Conservation (phyloP, 805 yeast species). For the Nakazawaea populi region DNA sequence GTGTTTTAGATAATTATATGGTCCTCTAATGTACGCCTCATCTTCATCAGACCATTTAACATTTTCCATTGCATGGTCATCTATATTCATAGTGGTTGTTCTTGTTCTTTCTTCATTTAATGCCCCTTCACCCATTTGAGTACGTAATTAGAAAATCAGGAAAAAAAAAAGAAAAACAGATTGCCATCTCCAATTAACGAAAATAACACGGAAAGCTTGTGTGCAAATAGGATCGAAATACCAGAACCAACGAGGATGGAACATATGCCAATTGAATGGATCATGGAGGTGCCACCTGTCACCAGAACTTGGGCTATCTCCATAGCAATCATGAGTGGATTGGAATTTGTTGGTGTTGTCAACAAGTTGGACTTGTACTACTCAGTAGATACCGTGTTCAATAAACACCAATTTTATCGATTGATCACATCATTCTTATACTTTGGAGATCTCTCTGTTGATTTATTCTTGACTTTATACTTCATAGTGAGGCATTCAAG, state of each 20-base stretch:
- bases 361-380: constrained; percentile 26
- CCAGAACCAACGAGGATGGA: constrained; percentile 22
- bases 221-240: too few species aligned
- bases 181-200: constrained; percentile 12
- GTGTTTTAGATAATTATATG: constrained; percentile 43
- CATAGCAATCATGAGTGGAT: constrained; percentile 25
- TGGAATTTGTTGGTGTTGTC: constrained; percentile 27
- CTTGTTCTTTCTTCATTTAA: background rate
- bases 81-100: constrained; percentile 10
- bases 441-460: constrained; percentile 33
- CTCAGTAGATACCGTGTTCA: constrained; percentile 31
- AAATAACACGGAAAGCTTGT: too few species aligned
- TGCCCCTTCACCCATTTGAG: background rate
- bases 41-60: constrained; percentile 24
- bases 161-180: constrained; percentile 18
- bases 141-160: background rate
- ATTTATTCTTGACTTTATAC: constrained; percentile 27
- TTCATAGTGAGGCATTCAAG: constrained; percentile 32
- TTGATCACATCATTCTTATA: constrained; percentile 32
- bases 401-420: constrained; percentile 30
- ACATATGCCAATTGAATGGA: constrained; percentile 32
- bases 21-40: constrained; percentile 29
- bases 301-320: constrained; percentile 32
- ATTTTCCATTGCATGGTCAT: constrained; percentile 1
- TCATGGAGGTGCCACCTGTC: constrained; percentile 39